Conservation (phyloP, 768 basidiomycete genomes). For the Tricholoma bakamatsutake region DNA sequence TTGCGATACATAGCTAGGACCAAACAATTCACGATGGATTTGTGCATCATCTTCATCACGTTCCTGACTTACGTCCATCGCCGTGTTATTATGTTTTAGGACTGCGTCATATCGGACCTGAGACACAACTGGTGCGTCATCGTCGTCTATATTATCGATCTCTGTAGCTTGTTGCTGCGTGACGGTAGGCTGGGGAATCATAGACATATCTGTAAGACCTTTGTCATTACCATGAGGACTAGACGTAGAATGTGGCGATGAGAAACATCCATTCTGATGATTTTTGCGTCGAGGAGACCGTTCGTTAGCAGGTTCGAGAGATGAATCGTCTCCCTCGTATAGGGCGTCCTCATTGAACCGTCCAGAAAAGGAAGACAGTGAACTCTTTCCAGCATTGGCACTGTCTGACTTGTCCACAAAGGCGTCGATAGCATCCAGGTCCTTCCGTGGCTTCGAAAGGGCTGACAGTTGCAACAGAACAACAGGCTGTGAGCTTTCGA, state of each 20-base stretch:
- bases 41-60: conserved; percentile 14
- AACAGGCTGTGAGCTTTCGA: conserved; percentile 13
- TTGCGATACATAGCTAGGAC: not conserved
- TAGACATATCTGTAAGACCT: not conserved
- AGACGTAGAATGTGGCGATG: not conserved
- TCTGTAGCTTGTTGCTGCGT: not conserved
- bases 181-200: not conserved
- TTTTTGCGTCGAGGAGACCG: not conserved
- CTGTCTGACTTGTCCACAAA: not conserved
- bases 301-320: not conserved
- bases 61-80: not conserved
- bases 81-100: not conserved
- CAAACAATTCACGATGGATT: conserved; percentile 4
- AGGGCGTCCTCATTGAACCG: not conserved
- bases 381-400: not conserved
- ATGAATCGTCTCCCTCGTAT: conserved; percentile 9
- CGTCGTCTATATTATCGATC: not conserved
- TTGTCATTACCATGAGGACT: not conserved
- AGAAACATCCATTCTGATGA: not conserved
- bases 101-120: not conserved
- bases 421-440: not conserved
- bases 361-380: conserved; percentile 2
- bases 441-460: not conserved
- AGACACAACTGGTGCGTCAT: not conserved
- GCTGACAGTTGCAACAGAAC: conserved; percentile 14